A percentile compares a stretch with the other conserved stretches of the same genome.
phyloP scores from a whole-genome alignment of 1,284 basidiomycete genomes.

The Ganoderma leucocontextum region DNA sequence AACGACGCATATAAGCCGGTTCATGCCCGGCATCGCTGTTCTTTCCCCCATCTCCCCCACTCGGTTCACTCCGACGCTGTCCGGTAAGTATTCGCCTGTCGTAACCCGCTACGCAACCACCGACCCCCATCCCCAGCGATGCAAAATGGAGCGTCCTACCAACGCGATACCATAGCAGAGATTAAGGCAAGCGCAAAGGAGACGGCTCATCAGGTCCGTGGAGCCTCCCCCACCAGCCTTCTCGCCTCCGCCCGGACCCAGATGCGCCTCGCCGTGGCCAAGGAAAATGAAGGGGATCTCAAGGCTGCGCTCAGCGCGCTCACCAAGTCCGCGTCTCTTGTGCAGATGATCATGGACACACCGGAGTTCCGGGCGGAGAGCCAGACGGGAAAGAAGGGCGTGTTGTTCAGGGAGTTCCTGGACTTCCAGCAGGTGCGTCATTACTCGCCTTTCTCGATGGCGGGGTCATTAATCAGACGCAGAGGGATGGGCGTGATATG shows the following conservation, averaged over 20 bases:
- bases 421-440: slow-evolving; percentile 66
- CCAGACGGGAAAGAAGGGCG: slow-evolving; percentile 53
- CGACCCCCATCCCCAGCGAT: slow-evolving; percentile 35
- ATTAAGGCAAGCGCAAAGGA: slow-evolving; percentile 72
- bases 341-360: slow-evolving; percentile 63
- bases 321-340: slow-evolving; percentile 66
- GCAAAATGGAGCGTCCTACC: slow-evolving; percentile 44
- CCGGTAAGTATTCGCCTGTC: slow-evolving; percentile 35
- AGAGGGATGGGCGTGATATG: slow-evolving; percentile 63
- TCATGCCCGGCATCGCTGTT: slow-evolving; percentile 48
- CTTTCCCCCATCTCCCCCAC: slow-evolving; percentile 40
- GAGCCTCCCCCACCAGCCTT: slow-evolving; percentile 62
- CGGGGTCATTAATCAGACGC: slow-evolving; percentile 18
- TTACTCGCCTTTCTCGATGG: not conserved
- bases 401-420: slow-evolving; percentile 62
- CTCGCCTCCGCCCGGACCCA: slow-evolving; percentile 68
- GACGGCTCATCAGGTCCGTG: slow-evolving; percentile 60
- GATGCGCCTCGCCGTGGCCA: slow-evolving; percentile 55
- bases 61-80: slow-evolving; percentile 35
- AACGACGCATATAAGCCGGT: slow-evolving; percentile 22
- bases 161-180: slow-evolving; percentile 57
- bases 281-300: slow-evolving; percentile 65
- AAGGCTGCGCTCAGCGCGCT: slow-evolving; percentile 64
- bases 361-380: slow-evolving; percentile 62
- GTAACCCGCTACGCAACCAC: slow-evolving; percentile 16